Percentiles rank a stretch among this genome's conserved stretches.
phyloP scores from a whole-genome alignment of 208 protist species.

The Acanthamoeba castellanii region DNA sequence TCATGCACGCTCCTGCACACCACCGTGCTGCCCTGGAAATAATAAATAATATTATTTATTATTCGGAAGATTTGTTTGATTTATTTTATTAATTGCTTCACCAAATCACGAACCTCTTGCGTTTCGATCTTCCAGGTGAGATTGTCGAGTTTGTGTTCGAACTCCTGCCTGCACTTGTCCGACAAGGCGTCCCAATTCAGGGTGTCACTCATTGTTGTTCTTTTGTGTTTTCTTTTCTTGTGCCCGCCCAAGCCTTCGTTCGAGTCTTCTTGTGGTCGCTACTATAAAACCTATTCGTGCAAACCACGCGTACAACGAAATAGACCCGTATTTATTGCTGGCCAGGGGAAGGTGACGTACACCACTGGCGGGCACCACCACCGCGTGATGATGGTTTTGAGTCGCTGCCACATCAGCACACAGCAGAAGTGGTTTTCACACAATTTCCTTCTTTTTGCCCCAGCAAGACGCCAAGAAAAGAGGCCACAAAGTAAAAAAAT shows the following conservation, averaged over 20 bases:
- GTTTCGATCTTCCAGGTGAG: neutral
- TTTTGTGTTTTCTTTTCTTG: neutral
- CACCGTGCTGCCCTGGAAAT: neutral
- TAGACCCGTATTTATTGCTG: too few species aligned
- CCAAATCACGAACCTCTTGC: neutral
- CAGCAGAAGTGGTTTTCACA: neutral
- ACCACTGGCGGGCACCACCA: too few species aligned
- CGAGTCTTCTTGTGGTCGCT: too few species aligned
- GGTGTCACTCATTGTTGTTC: neutral
- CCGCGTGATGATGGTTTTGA: neutral
- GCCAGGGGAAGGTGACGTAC: too few species aligned
- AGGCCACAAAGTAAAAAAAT: neutral
- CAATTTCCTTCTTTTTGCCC: neutral
- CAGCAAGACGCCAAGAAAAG: neutral
- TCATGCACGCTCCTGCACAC: neutral
- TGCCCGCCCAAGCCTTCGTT: too few species aligned
- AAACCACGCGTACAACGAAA: too few species aligned
- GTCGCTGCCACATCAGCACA: neutral
- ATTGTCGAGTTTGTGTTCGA: neutral
- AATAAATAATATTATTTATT: neutral
- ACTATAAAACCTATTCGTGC: too few species aligned
- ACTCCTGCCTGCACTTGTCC: conserved; percentile 11
- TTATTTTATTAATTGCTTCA: neutral
- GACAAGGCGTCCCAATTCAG: neutral
- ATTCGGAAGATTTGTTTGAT: neutral